Conservation (phyloP, 2,329 filamentous ascomycete genomes). For the Corinectria fuckeliana region DNA sequence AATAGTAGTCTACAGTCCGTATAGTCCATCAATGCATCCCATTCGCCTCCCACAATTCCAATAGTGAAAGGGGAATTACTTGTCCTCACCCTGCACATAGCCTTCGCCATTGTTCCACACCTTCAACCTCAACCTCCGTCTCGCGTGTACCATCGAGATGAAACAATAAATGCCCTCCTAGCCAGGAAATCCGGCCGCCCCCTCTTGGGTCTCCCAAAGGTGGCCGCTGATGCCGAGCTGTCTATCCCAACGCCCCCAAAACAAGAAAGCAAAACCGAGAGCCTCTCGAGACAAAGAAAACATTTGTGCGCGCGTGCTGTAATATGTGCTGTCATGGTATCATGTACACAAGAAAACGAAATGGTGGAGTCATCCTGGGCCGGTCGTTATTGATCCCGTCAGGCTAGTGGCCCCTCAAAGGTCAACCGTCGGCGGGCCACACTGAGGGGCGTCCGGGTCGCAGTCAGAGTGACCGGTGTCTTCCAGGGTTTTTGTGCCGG, state of each 20-base stretch:
- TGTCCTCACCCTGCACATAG: conserved; percentile 3
- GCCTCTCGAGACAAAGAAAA: conserved; percentile 23
- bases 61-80: conserved; percentile 14
- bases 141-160: conserved; percentile 18
- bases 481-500: conserved; percentile 91
- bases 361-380: conserved; percentile 15
- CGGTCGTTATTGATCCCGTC: conserved; percentile 3
- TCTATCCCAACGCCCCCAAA: conserved; percentile 38
- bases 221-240: conserved; percentile 30
- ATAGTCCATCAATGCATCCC: conserved; percentile 24
- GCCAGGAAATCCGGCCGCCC: conserved; percentile 8
- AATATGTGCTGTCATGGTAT: conserved; percentile 46
- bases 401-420: conserved; percentile 70
- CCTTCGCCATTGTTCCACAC: conserved; percentile 21
- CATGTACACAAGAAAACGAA: conserved; percentile 41
- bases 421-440: conserved; percentile 79
- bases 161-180: conserved; percentile 18
- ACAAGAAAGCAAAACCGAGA: conserved; percentile 20
- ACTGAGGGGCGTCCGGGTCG: conserved; percentile 64
- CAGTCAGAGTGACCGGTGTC: conserved; percentile 68
- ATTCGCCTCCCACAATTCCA: conserved; percentile 26
- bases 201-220: conserved; percentile 17
- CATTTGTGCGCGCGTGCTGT: conserved; percentile 28
- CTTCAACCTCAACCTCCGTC: background rate
- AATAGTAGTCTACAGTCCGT: conserved; percentile 4